Conservation (phyloP, 2,329 filamentous ascomycete species). For the Fusarium dimerum region DNA sequence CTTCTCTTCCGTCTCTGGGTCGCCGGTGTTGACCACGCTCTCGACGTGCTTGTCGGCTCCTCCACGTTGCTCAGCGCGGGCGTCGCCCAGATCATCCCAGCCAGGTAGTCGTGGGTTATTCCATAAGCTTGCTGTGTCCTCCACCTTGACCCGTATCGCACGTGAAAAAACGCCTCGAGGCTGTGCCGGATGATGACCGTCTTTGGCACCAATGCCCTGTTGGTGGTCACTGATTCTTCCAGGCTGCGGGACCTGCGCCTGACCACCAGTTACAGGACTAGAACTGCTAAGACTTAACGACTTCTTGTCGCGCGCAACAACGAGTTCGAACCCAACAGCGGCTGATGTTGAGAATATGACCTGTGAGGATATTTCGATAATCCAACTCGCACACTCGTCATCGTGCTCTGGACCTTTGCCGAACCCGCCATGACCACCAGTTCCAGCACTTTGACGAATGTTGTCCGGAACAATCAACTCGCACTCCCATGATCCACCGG, state of each 20-base stretch:
- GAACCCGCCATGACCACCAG: conserved; percentile 47
- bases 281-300: conserved; percentile 67
- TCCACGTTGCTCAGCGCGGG: conserved; percentile 21
- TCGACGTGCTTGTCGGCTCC: conserved; percentile 36
- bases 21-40: conserved; percentile 35
- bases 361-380: conserved; percentile 89
- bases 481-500: conserved; percentile 83
- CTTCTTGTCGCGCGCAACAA: conserved; percentile 83
- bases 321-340: conserved; percentile 82
- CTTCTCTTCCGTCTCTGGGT: conserved; percentile 30
- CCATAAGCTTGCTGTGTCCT: conserved; percentile 90
- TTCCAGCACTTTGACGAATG: conserved; percentile 66
- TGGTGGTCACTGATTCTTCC: conserved; percentile 79
- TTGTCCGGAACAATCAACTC: conserved; percentile 78
- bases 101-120: conserved; percentile 83
- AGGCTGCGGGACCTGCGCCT: conserved; percentile 57
- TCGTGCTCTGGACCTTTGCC: conserved; percentile 47
- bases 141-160: conserved; percentile 74
- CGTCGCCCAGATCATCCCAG: conserved; percentile 50
- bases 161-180: conserved; percentile 80
- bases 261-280: conserved; percentile 46
- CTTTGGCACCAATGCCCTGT: conserved; percentile 57
- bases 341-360: conserved; percentile 91
- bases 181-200: conserved; percentile 62
- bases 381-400: conserved; percentile 71